Evolutionary conservation across 2,329 filamentous ascomycete genomes (phyloP).

Genomic region (Leptographium radiaticola): DNA sequence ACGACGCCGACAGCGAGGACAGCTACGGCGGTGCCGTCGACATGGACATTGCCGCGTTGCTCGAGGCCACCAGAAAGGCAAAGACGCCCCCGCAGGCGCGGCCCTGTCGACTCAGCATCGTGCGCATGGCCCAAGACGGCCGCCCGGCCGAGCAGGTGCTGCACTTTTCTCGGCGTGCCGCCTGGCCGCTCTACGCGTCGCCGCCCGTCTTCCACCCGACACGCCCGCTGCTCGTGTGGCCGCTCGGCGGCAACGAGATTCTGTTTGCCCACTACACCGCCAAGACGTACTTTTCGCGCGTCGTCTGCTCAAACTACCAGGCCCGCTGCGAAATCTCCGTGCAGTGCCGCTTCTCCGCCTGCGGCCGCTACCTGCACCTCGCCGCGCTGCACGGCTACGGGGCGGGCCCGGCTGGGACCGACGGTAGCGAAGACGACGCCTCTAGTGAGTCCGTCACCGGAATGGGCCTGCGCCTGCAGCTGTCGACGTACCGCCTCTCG

Average conservation of each 20-base stretch:
- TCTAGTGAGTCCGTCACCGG: not conserved
- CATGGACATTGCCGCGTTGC: not conserved
- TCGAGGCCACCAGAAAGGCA: not conserved
- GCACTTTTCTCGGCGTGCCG: not conserved
- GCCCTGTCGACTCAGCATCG: not conserved
- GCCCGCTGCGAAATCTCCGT: not conserved
- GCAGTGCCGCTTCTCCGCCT: conserved; percentile 1
- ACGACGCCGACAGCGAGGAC: not conserved
- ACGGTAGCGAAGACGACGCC: not conserved
- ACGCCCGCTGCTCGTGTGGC: not conserved
- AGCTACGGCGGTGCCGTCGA: not conserved
- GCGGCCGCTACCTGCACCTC: conserved; percentile 1
- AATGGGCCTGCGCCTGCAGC: not conserved
- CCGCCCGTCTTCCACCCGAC: conserved; percentile 2
- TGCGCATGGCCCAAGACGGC: not conserved
- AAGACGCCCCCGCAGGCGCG: not conserved
- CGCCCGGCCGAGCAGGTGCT: not conserved
- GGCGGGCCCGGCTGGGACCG: not conserved
- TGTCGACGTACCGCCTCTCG: conserved; percentile 1
- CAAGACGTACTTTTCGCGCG: not conserved
- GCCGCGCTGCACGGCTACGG: not conserved
- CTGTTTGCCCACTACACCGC: conserved; percentile 1
- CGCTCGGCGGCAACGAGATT: conserved; percentile 1
- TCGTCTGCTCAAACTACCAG: not conserved
- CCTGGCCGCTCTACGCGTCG: conserved; percentile 1